Evolutionary conservation across 768 basidiomycete genomes (phyloP), one percentile per base, ranked within the genome.

Genomic region (Amanita phalloides): DNA sequence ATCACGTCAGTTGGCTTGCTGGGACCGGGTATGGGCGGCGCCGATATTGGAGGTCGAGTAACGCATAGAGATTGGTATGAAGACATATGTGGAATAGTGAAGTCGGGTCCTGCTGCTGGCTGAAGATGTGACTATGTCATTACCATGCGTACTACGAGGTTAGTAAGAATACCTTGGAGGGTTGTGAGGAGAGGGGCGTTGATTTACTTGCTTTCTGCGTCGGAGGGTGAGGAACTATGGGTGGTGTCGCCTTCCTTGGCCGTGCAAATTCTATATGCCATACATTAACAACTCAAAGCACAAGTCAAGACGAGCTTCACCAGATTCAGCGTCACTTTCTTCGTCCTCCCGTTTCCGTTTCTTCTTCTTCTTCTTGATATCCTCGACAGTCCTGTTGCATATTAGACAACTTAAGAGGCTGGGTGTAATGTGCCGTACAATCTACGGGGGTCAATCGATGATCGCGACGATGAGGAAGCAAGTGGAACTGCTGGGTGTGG

Each of bases 291-390:
- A 30, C 35, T 35, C 14, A 26, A 11, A 28, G 26, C 17, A 10
- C 25, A 48, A 6, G 20, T 8, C 32, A 49, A 53, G 44, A 35
- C 11, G 17, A 44, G n/a, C 20, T 35, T 37, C 65, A 79, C 80
- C 78, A 62, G 71, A 71, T 60, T 89, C 86, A 30, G 70, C 64
- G 56, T 89, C 87, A 57, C 83, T 85, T n/a, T 81, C 81, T 36
- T 77, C 80, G 7, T 75, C 71, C 36, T 87, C 86, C 51, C 84
- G 77, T 74, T 86, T 88, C 66, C 88, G 85, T 62, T 90, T 90
- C 69, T 89, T 88, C 70, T 86, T 88, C 71, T 85, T 87, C 68
- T 79, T 86, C 71, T 83, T 86, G 26, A 71, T 55, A 44, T 86
- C 84, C 10, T 81, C 76, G 9, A 64, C 60, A 26, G 62, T 58